These are phyloP conservation scores for Podospora anserina DNA, from an alignment of 495 filamentous ascomycete genomes.

Conservation along the genomic window DNA sequence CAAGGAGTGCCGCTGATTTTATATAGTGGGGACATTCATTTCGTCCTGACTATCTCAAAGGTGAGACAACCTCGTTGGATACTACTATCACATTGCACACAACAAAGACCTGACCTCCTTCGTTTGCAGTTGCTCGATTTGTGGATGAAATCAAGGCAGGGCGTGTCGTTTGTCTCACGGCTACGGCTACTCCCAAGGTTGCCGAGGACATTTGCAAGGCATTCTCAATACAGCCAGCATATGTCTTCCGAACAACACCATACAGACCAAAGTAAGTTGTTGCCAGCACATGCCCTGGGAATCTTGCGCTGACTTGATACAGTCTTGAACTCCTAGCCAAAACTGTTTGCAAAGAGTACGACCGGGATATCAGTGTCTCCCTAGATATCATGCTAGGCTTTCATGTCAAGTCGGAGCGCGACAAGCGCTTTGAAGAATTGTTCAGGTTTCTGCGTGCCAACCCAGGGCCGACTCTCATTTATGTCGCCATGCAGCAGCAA, in stretches of 20 bases:
- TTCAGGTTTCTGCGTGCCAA: constrained; percentile 47
- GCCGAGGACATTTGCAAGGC: constrained; percentile 50
- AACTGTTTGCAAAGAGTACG: constrained; percentile 24
- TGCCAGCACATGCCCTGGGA: no score
- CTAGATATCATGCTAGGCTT: neutral
- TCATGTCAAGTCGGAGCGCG: constrained; percentile 25
- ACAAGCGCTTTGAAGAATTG: constrained; percentile 42
- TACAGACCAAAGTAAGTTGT: constrained; percentile 48
- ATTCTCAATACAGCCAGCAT: constrained; percentile 47
- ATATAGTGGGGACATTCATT: constrained; percentile 57
- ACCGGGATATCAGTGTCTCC: neutral
- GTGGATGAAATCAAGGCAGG: constrained; percentile 54
- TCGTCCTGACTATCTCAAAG: constrained; percentile 56
- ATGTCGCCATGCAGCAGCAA: constrained; percentile 53
- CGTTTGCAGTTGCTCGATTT: constrained; percentile 52
- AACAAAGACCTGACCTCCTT: neutral
- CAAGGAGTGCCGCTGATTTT: neutral
- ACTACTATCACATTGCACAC: neutral
- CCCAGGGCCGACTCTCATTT: constrained; percentile 54
- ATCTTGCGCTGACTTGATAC: neutral
- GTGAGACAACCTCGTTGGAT: neutral
- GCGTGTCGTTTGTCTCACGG: constrained; percentile 55
- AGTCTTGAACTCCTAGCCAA: constrained; percentile 48
- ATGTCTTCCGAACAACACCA: constrained; percentile 54
- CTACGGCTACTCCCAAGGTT: constrained; percentile 56